Conservation (phyloP, 2,329 filamentous ascomycete genomes). For the Ophiostoma sp. region DNA sequence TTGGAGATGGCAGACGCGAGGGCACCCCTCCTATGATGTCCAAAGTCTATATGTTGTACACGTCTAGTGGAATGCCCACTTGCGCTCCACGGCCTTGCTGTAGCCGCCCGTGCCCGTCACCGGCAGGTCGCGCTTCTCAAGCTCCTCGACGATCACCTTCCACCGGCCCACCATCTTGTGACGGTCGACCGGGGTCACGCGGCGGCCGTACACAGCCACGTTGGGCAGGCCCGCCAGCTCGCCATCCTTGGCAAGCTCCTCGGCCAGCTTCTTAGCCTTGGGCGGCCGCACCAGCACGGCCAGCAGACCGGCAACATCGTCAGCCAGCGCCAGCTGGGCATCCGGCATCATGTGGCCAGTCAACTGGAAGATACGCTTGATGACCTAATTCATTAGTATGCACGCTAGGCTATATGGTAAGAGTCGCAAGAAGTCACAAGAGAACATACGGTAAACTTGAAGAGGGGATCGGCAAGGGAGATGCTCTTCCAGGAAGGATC, state of each 20-base stretch:
- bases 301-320: slow-evolving; percentile 51
- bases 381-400: slow-evolving; percentile 49
- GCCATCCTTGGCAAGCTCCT: slow-evolving; percentile 48
- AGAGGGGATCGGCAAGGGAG: slow-evolving; percentile 48
- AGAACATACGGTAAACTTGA: slow-evolving; percentile 68
- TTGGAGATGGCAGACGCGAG: not conserved
- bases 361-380: slow-evolving; percentile 74
- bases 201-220: slow-evolving; percentile 59
- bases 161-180: slow-evolving; percentile 50
- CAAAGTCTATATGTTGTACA: too few species aligned
- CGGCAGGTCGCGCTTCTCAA: slow-evolving; percentile 30
- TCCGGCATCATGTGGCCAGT: slow-evolving; percentile 74
- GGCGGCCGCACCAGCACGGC: slow-evolving; percentile 48
- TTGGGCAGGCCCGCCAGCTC: slow-evolving; percentile 57
- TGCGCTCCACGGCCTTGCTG: slow-evolving; percentile 26
- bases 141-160: slow-evolving; percentile 36
- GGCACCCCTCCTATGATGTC: not conserved
- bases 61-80: slow-evolving; percentile 23
- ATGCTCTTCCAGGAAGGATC: slow-evolving; percentile 53
- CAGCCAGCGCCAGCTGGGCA: slow-evolving; percentile 53
- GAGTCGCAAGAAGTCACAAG: not conserved
- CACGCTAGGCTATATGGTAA: not conserved
- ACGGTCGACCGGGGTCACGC: slow-evolving; percentile 64
- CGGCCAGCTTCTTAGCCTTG: slow-evolving; percentile 57
- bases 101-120: slow-evolving; percentile 30